A percentile compares a stretch with the other conserved stretches of the same genome.
Conservation (phyloP, 164 flowering plant genomes). For the Piper longum region DNA sequence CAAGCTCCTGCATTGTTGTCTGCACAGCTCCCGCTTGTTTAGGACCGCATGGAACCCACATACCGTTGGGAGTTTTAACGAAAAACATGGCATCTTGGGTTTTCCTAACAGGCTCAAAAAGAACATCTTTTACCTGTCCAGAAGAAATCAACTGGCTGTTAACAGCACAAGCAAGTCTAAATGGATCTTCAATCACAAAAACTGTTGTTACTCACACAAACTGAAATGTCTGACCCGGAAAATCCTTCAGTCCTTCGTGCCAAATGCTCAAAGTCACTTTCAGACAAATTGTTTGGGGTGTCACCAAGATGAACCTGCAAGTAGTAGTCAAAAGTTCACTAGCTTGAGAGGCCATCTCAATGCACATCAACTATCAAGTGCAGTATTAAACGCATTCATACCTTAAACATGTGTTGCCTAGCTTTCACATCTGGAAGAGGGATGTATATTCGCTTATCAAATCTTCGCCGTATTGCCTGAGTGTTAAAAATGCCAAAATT, state of each 20-base stretch:
- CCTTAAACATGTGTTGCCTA: constrained; percentile 95
- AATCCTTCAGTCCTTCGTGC: constrained; percentile 82
- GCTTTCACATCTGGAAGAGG: constrained; percentile 97
- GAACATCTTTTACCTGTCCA: constrained; percentile 85
- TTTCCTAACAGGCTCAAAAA: constrained; percentile 97
- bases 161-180: not conserved
- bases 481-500: not conserved
- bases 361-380: not conserved
- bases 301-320: constrained; percentile 94
- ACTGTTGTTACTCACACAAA: constrained; percentile 68
- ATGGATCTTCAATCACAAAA: not conserved
- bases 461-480: constrained; percentile 86
- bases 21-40: constrained; percentile 84
- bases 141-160: not conserved
- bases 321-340: not conserved
- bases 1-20: constrained; percentile 84
- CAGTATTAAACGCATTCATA: constrained; percentile 6
- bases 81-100: constrained; percentile 98
- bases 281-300: constrained; percentile 84
- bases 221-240: constrained; percentile 94
- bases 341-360: not conserved
- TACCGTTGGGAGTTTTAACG: constrained; percentile 35
- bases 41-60: constrained; percentile 96
- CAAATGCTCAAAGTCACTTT: constrained; percentile 74
- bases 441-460: constrained; percentile 95